Evolutionary conservation across 345 rosid genomes (phyloP).

Genomic region (Pugionium dolabratum): DNA sequence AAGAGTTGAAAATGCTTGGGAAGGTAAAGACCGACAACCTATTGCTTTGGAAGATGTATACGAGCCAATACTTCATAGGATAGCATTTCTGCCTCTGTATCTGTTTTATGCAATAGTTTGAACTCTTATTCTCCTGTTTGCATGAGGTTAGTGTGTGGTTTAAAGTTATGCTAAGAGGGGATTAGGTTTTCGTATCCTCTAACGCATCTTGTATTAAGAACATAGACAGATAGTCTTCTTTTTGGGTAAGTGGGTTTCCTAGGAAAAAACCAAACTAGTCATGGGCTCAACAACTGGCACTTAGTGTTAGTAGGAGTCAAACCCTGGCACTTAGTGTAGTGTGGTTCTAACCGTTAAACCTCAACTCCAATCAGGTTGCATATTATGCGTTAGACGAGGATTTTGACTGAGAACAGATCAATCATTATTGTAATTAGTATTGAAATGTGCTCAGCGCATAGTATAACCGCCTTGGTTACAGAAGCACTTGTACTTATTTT

Average conservation of each 20-base stretch:
- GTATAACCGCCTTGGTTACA: not conserved
- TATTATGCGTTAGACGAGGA: not conserved
- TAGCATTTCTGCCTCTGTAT: conserved; percentile 1
- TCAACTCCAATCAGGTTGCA: not conserved
- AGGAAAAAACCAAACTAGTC: not conserved
- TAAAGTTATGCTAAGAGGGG: not conserved
- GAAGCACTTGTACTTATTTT: not conserved
- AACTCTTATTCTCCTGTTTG: not conserved
- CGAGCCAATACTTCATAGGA: not conserved
- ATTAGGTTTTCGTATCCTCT: not conserved
- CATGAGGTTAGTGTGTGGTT: conserved; percentile 2
- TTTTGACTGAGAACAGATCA: not conserved
- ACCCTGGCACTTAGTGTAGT: not conserved
- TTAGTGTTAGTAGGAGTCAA: not conserved
- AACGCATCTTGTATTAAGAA: not conserved
- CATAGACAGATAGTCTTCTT: conserved; percentile 14
- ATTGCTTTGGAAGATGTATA: too few relatives aligned
- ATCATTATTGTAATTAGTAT: not conserved
- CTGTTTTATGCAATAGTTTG: not conserved
- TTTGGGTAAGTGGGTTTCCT: not conserved
- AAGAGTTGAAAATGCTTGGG: conserved; percentile 74
- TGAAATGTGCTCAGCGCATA: not conserved
- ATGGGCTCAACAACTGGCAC: not conserved
- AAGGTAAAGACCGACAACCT: conserved; percentile 54
- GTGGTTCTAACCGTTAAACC: not conserved